These are phyloP conservation scores for Penicillium sp. DNA, from an alignment of 2,329 filamentous ascomycete species.

Conservation along the genomic window DNA sequence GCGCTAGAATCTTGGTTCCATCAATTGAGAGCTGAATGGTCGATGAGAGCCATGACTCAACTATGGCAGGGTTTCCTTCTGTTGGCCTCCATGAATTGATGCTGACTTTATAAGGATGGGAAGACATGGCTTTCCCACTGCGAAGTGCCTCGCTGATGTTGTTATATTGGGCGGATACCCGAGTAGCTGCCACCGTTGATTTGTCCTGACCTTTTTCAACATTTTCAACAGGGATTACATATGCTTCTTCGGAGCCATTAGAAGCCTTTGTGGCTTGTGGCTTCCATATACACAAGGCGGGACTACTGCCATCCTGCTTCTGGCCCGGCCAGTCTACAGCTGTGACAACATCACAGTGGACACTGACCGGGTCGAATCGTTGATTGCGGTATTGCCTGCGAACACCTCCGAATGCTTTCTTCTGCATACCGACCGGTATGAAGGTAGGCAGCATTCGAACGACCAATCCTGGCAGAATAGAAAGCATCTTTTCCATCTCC, in stretches of 20 bases:
- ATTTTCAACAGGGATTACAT: not conserved
- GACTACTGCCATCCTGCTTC: not conserved
- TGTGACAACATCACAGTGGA: constrained; percentile 29
- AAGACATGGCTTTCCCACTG: not conserved
- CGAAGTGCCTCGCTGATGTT: constrained; percentile 21
- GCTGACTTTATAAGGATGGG: constrained; percentile 1
- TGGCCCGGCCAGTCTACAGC: constrained; percentile 5
- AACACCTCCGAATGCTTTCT: constrained; percentile 23
- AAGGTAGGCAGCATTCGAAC: not conserved
- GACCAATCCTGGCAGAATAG: not conserved
- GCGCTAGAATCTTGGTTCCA: not conserved
- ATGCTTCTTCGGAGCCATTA: not conserved
- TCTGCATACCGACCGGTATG: not conserved
- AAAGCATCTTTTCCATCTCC: not conserved
- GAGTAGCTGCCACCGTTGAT: constrained; percentile 12
- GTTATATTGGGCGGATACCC: constrained; percentile 23
- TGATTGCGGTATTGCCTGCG: constrained; percentile 36
- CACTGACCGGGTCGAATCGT: constrained; percentile 34
- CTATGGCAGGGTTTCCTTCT: not conserved
- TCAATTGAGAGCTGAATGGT: not conserved
- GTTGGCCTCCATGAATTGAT: constrained; percentile 6
- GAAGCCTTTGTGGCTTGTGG: not conserved
- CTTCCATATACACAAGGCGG: not conserved
- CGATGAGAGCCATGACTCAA: not conserved
- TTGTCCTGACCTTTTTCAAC: not conserved